These are phyloP conservation scores for Spinacia oleracea DNA, from an alignment of 179 eudicot genomes.

Conservation along the genomic window DNA sequence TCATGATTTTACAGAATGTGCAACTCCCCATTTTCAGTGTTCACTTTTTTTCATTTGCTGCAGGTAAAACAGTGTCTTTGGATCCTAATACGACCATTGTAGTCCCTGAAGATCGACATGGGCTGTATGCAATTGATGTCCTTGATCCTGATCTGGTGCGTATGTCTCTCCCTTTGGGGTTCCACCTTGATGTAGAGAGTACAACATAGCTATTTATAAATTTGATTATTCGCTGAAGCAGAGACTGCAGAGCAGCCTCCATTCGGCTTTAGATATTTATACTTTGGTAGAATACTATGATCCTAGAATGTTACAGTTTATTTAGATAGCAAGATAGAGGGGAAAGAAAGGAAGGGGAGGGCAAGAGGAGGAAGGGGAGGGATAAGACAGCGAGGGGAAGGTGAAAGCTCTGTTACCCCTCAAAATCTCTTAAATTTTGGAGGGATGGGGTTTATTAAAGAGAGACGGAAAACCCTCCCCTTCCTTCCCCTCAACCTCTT, in stretches of 20 bases:
- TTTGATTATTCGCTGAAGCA: not conserved
- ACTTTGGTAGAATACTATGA: not conserved
- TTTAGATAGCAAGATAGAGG: no score
- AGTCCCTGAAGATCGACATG: slow-evolving; percentile 88
- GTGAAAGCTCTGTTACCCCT: no score
- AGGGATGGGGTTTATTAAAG: no score
- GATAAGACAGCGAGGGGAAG: no score
- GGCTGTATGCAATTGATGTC: slow-evolving; percentile 86
- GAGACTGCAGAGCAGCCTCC: not conserved
- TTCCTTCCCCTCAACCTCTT: no score
- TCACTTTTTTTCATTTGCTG: slow-evolving; percentile 13
- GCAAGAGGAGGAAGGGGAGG: no score
- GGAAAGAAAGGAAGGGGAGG: no score
- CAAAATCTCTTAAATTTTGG: no score
- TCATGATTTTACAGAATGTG: not conserved
- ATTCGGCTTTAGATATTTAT: not conserved
- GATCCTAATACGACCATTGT: slow-evolving; percentile 59
- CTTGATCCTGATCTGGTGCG: slow-evolving; percentile 91
- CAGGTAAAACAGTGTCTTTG: slow-evolving; percentile 77
- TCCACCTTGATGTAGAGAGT: not conserved
- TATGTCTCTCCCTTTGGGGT: not conserved
- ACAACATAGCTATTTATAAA: no score
- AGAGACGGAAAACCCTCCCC: no score
- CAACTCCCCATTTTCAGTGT: not conserved
- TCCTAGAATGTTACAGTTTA: not conserved